These are phyloP conservation scores for Aureobasidium mangrovei DNA, from an alignment of 2,329 filamentous ascomycete genomes.

Conservation along the genomic window DNA sequence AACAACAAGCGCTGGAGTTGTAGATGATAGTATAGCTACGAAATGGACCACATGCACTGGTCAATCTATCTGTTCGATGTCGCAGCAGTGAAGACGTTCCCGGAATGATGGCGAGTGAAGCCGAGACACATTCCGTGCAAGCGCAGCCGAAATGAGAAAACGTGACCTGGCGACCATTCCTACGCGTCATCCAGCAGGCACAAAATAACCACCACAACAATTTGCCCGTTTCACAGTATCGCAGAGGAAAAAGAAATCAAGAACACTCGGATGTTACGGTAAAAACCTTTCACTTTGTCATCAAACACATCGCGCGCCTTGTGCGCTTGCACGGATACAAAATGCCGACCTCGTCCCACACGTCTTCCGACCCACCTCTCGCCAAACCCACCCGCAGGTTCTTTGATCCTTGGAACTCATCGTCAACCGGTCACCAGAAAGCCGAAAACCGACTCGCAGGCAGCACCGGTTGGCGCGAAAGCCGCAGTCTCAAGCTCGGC, in stretches of 20 bases:
- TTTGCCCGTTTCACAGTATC: background rate
- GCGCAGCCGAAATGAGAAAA: constrained; percentile 8
- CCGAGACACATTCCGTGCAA: background rate
- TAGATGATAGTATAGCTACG: too few species aligned
- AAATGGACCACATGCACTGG: too few species aligned
- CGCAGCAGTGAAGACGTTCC: background rate
- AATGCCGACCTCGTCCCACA: background rate
- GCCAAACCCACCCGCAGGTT: constrained; percentile 96
- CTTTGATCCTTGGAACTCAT: constrained; percentile 92
- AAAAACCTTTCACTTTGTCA: too few species aligned
- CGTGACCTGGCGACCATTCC: constrained; percentile 6
- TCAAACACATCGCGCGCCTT: background rate
- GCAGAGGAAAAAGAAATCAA: background rate
- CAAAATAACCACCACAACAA: background rate
- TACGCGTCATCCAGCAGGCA: constrained; percentile 7
- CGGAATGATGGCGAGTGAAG: background rate
- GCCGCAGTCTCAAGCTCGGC: constrained; percentile 58
- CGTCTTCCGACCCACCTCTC: constrained; percentile 40
- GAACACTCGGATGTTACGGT: background rate
- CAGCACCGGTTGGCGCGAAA: constrained; percentile 61
- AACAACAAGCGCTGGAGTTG: background rate
- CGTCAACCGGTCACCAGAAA: constrained; percentile 74
- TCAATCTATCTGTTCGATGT: too few species aligned
- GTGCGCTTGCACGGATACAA: background rate
- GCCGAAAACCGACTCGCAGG: constrained; percentile 57